phyloP scores from a whole-genome alignment of 2,329 filamentous ascomycete species.

The Monosporascus sp. region DNA sequence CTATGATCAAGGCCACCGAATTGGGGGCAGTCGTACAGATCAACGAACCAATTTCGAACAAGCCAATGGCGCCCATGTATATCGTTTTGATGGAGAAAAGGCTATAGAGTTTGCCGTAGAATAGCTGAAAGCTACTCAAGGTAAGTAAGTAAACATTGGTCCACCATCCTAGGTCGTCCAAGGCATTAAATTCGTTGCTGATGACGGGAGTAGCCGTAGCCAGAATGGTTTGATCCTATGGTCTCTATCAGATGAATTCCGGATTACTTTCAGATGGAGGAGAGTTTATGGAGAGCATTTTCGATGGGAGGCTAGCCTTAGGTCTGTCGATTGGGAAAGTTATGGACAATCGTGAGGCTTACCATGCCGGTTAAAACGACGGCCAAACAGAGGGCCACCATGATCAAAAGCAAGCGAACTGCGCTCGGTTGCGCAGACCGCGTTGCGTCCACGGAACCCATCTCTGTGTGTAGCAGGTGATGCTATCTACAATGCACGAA shows the following conservation, averaged over 20 bases:
- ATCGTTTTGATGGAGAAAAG: conserved; percentile 12
- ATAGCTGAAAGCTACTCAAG: conserved; percentile 25
- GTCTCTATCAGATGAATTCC: background rate
- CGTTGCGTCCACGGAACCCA: background rate
- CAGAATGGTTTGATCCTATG: conserved; percentile 26
- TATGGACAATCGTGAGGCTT: background rate
- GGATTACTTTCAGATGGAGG: too few relatives aligned
- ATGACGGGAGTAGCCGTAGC: conserved; percentile 27
- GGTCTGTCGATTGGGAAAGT: background rate
- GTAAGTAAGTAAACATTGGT: conserved; percentile 32
- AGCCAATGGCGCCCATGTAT: conserved; percentile 4
- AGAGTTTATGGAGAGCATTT: too few relatives aligned
- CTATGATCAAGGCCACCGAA: conserved; percentile 20
- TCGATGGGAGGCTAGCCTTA: background rate
- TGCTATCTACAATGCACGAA: background rate
- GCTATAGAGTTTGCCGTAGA: conserved; percentile 22
- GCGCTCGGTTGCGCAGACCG: background rate
- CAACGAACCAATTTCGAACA: conserved; percentile 26
- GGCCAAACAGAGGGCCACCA: conserved; percentile 6
- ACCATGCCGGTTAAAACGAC: conserved; percentile 11
- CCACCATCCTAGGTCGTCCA: conserved; percentile 37
- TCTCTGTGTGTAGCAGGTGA: background rate
- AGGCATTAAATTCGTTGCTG: conserved; percentile 26
- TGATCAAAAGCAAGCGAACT: background rate
- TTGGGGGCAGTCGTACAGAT: conserved; percentile 20